Evolutionary conservation across 768 basidiomycete genomes (phyloP).

Genomic region (Lentinula lateritia): DNA sequence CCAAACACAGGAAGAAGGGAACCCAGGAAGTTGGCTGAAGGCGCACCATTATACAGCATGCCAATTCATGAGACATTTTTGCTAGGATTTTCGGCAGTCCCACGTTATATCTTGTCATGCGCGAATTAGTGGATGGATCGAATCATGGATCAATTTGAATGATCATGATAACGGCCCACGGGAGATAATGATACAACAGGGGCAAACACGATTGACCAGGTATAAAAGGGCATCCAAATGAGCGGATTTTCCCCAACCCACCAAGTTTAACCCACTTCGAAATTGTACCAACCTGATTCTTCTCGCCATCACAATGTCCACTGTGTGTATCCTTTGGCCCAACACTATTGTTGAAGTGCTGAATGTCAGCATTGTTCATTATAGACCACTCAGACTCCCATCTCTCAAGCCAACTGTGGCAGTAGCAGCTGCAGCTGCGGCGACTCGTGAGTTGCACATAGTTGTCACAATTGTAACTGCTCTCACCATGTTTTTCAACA

Average conservation of each 20-base stretch:
- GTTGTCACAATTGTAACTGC: not conserved
- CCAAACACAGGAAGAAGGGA: not conserved
- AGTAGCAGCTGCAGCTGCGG: slow-evolving; percentile 47
- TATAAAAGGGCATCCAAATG: not conserved
- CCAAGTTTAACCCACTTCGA: not conserved
- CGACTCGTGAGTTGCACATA: slow-evolving; percentile 25
- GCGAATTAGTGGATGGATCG: not conserved
- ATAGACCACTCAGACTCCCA: slow-evolving; percentile 31
- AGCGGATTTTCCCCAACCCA: not conserved
- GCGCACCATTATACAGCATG: too few species aligned
- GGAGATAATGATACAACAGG: not conserved
- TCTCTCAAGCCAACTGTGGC: slow-evolving; percentile 42
- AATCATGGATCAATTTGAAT: not conserved
- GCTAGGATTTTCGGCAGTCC: not conserved
- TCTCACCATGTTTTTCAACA: slow-evolving; percentile 15
- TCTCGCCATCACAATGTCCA: slow-evolving; percentile 25
- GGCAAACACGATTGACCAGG: not conserved
- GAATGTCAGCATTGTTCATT: not conserved
- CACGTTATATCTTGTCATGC: not conserved
- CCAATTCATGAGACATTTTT: not conserved
- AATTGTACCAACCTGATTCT: not conserved
- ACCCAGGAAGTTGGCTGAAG: not conserved
- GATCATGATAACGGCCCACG: not conserved
- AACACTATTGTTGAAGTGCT: not conserved
- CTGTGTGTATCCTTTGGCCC: slow-evolving; percentile 24